Conservation (phyloP, 2,329 filamentous ascomycete genomes). For the Phyllosticta paracitricarpa region DNA sequence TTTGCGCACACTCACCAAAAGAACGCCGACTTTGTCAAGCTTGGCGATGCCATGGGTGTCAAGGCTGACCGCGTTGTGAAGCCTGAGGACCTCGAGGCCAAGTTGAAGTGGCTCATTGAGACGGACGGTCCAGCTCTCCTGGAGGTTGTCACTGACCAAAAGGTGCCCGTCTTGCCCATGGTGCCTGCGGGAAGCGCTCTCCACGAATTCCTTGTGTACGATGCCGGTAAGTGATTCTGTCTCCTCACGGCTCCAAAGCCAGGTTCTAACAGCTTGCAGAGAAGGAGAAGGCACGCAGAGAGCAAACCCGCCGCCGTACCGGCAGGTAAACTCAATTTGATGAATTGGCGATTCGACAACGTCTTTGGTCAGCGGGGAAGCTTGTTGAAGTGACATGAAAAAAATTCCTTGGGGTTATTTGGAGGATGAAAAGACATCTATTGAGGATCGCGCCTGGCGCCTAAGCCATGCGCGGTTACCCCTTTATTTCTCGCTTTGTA, state of each 20-base stretch:
- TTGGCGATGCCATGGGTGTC: conserved; percentile 84
- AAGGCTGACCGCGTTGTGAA: conserved; percentile 62
- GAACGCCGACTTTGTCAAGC: conserved; percentile 93
- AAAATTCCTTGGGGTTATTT: too few relatives aligned
- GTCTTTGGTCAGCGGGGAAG: neutral
- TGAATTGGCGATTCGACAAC: neutral
- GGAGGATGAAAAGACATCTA: neutral
- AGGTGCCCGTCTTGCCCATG: conserved; percentile 96
- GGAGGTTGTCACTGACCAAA: conserved; percentile 80
- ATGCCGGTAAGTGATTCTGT: conserved; percentile 50
- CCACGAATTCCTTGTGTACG: conserved; percentile 88
- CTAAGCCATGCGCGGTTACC: neutral
- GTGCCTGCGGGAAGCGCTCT: conserved; percentile 78
- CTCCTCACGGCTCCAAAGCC: neutral
- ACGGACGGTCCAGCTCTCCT: conserved; percentile 85
- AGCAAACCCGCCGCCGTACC: conserved; percentile 56
- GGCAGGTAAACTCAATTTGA: conserved; percentile 14
- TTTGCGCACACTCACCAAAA: conserved; percentile 87
- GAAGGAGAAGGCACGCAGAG: conserved; percentile 58
- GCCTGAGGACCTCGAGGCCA: conserved; percentile 66
- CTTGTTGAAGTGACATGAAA: neutral
- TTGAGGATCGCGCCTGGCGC: neutral
- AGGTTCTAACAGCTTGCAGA: conserved; percentile 30
- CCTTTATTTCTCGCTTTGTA: neutral
- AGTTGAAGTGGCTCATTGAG: conserved; percentile 74